A percentile compares a stretch with the other conserved stretches of the same genome.
phyloP scores from a whole-genome alignment of 2,329 filamentous ascomycete species.

The Colletotrichum australisinense region DNA sequence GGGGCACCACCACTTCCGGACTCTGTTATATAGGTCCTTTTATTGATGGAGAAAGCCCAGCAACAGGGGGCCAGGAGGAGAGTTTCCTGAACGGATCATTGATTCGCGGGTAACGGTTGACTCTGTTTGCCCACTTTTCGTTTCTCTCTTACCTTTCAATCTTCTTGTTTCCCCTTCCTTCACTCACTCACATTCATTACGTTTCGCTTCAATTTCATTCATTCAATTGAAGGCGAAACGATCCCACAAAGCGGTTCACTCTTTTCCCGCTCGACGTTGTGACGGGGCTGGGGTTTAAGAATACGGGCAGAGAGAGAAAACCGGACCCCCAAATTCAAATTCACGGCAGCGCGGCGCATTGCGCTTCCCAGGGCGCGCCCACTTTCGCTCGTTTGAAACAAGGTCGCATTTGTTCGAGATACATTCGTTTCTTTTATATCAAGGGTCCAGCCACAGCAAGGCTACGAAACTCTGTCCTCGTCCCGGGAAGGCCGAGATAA shows the following conservation, averaged over 20 bases:
- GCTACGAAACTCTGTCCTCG: not conserved
- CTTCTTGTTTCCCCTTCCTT: not conserved
- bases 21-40: slow-evolving; percentile 14
- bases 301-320: not conserved
- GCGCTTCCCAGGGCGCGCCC: slow-evolving; percentile 8
- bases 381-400: not conserved
- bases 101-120: slow-evolving; percentile 15
- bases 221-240: slow-evolving; percentile 6
- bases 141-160: slow-evolving; percentile 8
- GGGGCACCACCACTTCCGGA: slow-evolving; percentile 28
- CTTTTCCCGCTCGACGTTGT: slow-evolving; percentile 5
- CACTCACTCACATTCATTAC: slow-evolving; percentile 1
- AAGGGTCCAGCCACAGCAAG: not conserved
- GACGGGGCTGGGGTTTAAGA: not conserved
- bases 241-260: slow-evolving; percentile 11
- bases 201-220: slow-evolving; percentile 10
- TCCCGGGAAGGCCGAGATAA: slow-evolving; percentile 18
- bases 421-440: slow-evolving; percentile 6
- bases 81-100: slow-evolving; percentile 24
- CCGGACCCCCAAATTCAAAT: not conserved
- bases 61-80: not conserved
- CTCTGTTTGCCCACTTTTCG: slow-evolving; percentile 26
- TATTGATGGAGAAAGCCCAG: slow-evolving; percentile 27
- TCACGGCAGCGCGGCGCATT: slow-evolving; percentile 15
- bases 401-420: slow-evolving; percentile 7